phyloP scores from a whole-genome alignment of 371 early-diverging fungal species.

The Mucor irregularis region DNA sequence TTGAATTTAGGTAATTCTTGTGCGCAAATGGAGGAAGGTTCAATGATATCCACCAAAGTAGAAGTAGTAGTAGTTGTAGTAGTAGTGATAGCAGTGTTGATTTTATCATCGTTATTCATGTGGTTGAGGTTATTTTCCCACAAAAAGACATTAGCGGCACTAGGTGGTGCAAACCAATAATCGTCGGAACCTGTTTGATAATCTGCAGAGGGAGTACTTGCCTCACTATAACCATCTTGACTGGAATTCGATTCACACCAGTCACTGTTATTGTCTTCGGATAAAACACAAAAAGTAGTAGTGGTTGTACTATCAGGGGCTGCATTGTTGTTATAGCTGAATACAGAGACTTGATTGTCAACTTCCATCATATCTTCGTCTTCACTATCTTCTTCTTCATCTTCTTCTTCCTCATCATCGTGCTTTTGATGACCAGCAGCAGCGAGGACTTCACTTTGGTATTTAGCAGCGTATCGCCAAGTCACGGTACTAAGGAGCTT shows the following conservation, averaged over 20 bases:
- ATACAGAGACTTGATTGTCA: neutral
- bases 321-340: neutral
- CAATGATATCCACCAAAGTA: neutral
- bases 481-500: constrained; percentile 24
- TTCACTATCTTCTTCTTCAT: constrained; percentile 16
- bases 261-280: constrained; percentile 15
- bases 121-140: no score
- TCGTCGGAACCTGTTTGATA: constrained; percentile 11
- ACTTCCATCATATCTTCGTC: neutral
- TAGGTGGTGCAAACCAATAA: constrained; percentile 23
- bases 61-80: neutral
- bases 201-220: constrained; percentile 31
- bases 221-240: constrained; percentile 33
- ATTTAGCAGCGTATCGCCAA: constrained; percentile 43
- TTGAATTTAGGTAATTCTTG: neutral
- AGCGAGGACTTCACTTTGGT: constrained; percentile 31
- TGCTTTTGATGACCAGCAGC: constrained; percentile 8
- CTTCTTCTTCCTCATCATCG: constrained; percentile 25
- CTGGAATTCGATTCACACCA: neutral
- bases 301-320: neutral
- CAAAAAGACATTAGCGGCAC: constrained; percentile 40
- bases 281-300: constrained; percentile 4
- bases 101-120: no score
- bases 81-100: neutral
- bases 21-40: neutral